Evolutionary conservation across 371 early-diverging fungal species (phyloP).

Genomic region (Funneliformis caledonium): DNA sequence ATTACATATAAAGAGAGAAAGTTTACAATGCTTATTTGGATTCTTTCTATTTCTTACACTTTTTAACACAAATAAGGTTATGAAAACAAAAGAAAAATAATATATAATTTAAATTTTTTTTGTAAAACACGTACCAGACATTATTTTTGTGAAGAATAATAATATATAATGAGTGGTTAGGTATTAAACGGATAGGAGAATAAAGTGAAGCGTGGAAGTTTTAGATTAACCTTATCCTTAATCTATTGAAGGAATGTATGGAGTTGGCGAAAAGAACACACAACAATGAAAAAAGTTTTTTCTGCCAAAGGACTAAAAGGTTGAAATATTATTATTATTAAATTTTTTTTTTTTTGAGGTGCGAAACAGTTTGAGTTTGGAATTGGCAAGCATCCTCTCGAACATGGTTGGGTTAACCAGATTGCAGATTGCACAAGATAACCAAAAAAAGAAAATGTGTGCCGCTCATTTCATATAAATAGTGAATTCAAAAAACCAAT

Average conservation of each 20-base stretch:
- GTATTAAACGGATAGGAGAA: constrained; percentile 23
- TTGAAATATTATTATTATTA: background rate
- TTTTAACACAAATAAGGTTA: background rate
- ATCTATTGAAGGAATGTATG: constrained; percentile 37
- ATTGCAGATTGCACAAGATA: constrained; percentile 27
- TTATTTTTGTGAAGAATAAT: constrained; percentile 9
- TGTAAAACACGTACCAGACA: constrained; percentile 24
- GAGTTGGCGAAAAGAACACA: constrained; percentile 41
- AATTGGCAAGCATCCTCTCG: background rate
- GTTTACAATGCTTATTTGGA: background rate
- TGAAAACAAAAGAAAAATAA: background rate
- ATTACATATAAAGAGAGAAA: background rate
- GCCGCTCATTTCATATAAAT: constrained; percentile 13
- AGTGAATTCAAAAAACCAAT: constrained; percentile 17
- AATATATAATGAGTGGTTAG: constrained; percentile 3
- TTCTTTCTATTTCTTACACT: background rate
- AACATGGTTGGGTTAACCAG: constrained; percentile 12
- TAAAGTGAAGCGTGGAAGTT: constrained; percentile 25
- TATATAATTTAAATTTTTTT: background rate
- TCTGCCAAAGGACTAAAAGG: constrained; percentile 31
- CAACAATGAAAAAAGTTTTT: constrained; percentile 33
- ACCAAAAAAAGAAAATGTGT: constrained; percentile 35
- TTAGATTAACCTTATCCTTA: constrained; percentile 25
- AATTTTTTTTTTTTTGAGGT: constrained; percentile 18
- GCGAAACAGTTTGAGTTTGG: constrained; percentile 15